Evolutionary conservation across 345 rosid species (phyloP).

Genomic region (Murraya paniculata): DNA sequence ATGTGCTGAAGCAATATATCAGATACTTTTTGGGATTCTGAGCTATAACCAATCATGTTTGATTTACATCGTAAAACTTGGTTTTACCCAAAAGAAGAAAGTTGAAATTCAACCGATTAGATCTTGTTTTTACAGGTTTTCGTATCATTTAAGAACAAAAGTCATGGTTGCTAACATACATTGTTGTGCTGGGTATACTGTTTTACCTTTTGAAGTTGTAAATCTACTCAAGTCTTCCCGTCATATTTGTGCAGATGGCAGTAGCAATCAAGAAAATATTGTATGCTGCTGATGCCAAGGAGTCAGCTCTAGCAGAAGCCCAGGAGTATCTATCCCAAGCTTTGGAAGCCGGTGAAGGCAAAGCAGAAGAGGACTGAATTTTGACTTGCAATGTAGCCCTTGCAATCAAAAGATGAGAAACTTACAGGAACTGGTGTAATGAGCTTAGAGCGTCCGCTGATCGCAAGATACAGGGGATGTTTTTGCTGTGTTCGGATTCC

Average conservation of each 20-base stretch:
- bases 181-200: not conserved
- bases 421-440: not conserved
- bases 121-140: not conserved
- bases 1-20: not conserved
- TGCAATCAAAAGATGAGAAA: not conserved
- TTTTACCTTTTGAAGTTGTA: not conserved
- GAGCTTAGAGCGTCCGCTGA: conserved; percentile 8
- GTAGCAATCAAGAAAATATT: conserved; percentile 81
- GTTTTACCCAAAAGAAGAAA: not conserved
- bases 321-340: conserved; percentile 54
- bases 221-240: not conserved
- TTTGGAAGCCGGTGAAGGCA: conserved; percentile 33
- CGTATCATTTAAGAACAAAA: not conserved
- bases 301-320: conserved; percentile 81
- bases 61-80: not conserved
- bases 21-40: not conserved
- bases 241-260: conserved; percentile 51
- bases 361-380: conserved; percentile 25
- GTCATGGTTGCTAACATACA: not conserved
- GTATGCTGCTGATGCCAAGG: conserved; percentile 78
- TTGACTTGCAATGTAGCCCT: conserved; percentile 3
- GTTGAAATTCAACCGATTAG: not conserved
- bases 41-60: not conserved
- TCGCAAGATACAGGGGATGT: not conserved
- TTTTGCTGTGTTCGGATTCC: not conserved